A percentile compares a stretch with the other conserved stretches of the same genome.
phyloP scores from a whole-genome alignment of 768 basidiomycete species.

The Macrolepiota dolichaula region DNA sequence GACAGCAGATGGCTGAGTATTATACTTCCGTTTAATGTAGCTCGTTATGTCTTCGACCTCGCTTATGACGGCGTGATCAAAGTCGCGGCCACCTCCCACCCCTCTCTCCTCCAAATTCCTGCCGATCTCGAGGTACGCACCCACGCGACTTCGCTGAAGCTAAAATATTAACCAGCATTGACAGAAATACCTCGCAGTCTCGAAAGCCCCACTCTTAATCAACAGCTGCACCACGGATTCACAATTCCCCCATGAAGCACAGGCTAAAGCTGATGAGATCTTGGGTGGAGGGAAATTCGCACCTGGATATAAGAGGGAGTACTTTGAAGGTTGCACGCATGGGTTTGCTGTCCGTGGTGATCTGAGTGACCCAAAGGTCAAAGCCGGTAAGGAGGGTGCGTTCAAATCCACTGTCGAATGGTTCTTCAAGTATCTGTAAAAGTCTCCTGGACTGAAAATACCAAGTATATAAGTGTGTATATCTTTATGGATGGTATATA shows the following conservation, averaged over 20 bases:
- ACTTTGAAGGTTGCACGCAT: constrained; percentile 46
- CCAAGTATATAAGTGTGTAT: not conserved
- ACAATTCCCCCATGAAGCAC: constrained; percentile 45
- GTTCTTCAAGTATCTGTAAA: constrained; percentile 34
- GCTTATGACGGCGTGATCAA: constrained; percentile 52
- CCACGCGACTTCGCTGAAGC: not conserved
- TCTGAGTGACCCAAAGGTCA: constrained; percentile 44
- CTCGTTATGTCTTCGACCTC: constrained; percentile 58
- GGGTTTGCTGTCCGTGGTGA: constrained; percentile 55
- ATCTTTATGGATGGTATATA: not conserved
- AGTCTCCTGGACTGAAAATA: not conserved
- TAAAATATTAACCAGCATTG: not conserved
- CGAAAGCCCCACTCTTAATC: constrained; percentile 61
- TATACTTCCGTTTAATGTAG: constrained; percentile 21
- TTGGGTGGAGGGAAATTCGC: constrained; percentile 43
- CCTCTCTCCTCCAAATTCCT: constrained; percentile 57
- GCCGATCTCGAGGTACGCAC: constrained; percentile 54
- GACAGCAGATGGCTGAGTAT: too few species aligned
- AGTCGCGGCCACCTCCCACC: constrained; percentile 53
- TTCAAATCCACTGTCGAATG: constrained; percentile 57
- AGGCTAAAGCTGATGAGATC: constrained; percentile 44
- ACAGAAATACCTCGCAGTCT: constrained; percentile 43
- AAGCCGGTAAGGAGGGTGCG: constrained; percentile 61
- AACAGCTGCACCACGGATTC: constrained; percentile 58
- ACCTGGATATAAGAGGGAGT: constrained; percentile 46